A percentile compares a stretch with the other conserved stretches of the same genome.
These are phyloP conservation scores for Wickerhamiella hasegawae DNA, from an alignment of 805 yeast species.

Conservation along the genomic window DNA sequence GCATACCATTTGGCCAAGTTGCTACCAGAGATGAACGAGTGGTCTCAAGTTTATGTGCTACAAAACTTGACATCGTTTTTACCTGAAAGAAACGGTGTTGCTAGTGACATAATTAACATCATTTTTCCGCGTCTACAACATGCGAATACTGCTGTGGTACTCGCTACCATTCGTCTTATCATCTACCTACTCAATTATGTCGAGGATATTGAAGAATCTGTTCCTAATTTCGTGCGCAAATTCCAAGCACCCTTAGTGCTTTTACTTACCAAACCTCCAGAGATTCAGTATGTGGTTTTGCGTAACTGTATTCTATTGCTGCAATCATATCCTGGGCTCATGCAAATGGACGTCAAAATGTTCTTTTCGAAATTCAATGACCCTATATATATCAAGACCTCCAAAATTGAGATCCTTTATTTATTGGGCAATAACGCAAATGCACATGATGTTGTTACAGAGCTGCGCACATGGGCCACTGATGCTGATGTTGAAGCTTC, in stretches of 20 bases:
- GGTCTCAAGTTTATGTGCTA: conserved; percentile 59
- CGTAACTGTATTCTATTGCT: conserved; percentile 66
- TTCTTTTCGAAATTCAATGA: conserved; percentile 76
- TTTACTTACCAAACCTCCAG: conserved; percentile 59
- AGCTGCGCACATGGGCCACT: conserved; percentile 71
- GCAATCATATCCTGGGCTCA: conserved; percentile 6
- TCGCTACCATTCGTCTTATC: conserved; percentile 59
- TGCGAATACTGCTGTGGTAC: conserved; percentile 63
- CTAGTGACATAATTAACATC: conserved; percentile 46
- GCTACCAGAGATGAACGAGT: conserved; percentile 32
- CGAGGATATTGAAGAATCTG: conserved; percentile 33
- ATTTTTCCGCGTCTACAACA: conserved; percentile 61
- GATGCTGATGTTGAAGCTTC: conserved; percentile 80
- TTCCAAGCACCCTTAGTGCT: conserved; percentile 45
- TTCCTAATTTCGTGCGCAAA: conserved; percentile 39
- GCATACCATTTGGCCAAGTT: conserved; percentile 29
- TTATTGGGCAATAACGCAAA: conserved; percentile 54
- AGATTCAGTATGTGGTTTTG: conserved; percentile 66
- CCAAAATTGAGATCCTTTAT: conserved; percentile 76
- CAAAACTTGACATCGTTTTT: conserved; percentile 50
- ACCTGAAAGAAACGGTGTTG: conserved; percentile 55
- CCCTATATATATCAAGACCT: conserved; percentile 75
- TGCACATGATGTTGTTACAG: conserved; percentile 46
- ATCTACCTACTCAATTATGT: conserved; percentile 62
- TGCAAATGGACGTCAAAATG: conserved; percentile 46